Conservation (phyloP, 495 filamentous ascomycete genomes). For the Lasiosphaeriaceae sp. region DNA sequence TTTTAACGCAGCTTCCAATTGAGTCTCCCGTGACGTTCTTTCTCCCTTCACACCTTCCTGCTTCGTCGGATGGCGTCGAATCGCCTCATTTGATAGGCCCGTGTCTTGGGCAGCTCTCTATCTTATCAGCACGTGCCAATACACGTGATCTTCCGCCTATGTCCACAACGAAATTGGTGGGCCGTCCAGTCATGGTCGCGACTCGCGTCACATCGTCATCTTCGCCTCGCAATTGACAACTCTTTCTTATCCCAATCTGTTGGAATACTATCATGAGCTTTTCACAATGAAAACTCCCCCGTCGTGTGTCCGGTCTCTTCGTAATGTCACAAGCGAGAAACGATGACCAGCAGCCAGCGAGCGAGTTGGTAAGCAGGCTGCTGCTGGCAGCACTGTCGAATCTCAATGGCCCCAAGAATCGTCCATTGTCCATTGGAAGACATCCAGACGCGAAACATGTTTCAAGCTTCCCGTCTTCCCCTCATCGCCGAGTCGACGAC, state of each 20-base stretch:
- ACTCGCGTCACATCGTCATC: too few species aligned
- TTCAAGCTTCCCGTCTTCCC: conserved; percentile 5
- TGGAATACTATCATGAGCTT: too few species aligned
- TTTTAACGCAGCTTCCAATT: neutral
- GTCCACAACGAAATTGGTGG: too few species aligned
- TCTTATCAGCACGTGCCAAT: too few species aligned
- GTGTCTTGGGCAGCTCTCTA: too few species aligned
- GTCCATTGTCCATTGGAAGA: neutral
- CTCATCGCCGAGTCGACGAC: neutral
- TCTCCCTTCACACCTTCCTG: conserved; percentile 22
- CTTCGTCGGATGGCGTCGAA: conserved; percentile 15
- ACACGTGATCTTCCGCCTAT: too few species aligned
- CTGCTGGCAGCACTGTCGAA: neutral
- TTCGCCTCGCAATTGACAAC: too few species aligned
- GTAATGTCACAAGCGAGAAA: neutral
- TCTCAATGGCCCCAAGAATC: neutral
- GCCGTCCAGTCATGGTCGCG: too few species aligned
- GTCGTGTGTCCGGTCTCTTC: neutral
- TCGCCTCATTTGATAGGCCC: conserved; percentile 19
- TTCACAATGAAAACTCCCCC: neutral
- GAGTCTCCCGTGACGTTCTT: too few species aligned
- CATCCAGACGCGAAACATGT: conserved; percentile 17
- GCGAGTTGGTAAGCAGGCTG: neutral
- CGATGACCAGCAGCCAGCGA: neutral
- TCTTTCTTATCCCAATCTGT: too few species aligned